phyloP scores from a whole-genome alignment of 345 rosid species.

The Excoecaria agallocha region DNA sequence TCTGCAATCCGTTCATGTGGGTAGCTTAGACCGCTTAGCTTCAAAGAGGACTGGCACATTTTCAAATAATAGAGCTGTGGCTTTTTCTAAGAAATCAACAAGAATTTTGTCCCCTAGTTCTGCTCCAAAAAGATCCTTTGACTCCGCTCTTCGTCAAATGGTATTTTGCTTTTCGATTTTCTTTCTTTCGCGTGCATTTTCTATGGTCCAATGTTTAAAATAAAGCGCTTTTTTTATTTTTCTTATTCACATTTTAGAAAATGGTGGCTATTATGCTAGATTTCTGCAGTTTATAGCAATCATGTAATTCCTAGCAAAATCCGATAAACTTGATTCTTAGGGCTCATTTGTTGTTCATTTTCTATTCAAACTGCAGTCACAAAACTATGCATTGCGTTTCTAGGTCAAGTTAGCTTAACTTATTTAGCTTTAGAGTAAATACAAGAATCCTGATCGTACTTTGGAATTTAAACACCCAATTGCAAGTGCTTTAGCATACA shows the following conservation, averaged over 20 bases:
- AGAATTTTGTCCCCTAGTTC: conserved; percentile 60
- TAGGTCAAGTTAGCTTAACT: background rate
- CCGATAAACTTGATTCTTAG: background rate
- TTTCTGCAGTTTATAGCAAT: background rate
- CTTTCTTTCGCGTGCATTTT: background rate
- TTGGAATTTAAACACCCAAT: background rate
- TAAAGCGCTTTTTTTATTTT: background rate
- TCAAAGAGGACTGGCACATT: conserved; percentile 50
- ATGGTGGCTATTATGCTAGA: background rate
- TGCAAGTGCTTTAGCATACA: too few relatives aligned
- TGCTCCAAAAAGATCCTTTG: conserved; percentile 81
- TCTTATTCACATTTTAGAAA: background rate
- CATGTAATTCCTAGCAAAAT: conserved; percentile 7
- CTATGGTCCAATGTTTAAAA: background rate
- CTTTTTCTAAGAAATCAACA: conserved; percentile 56
- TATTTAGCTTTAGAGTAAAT: background rate
- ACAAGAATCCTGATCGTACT: background rate
- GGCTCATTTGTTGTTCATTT: background rate
- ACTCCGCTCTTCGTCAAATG: conserved; percentile 77
- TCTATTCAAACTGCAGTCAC: background rate
- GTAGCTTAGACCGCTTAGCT: conserved; percentile 50
- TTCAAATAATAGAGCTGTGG: conserved; percentile 62
- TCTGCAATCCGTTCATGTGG: conserved; percentile 52
- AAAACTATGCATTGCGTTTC: background rate
- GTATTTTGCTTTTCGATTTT: conserved; percentile 37